Base-by-base conservation (phyloP, 345 rosid genomes). In the Barbarea vulgaris region DNA sequence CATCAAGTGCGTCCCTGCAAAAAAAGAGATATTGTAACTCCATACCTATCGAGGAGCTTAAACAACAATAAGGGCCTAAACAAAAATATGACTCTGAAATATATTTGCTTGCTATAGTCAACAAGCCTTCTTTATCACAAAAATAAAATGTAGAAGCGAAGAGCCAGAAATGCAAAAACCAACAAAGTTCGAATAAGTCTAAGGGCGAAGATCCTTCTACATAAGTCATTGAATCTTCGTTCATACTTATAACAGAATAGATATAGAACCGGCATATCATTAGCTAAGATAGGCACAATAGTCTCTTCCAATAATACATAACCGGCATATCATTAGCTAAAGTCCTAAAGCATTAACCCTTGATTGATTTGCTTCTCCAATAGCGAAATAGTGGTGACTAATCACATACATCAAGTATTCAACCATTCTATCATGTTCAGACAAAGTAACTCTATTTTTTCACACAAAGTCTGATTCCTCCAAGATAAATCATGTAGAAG, bases 1-100 rank as follows among this genome's bases (percentile, higher is more conserved):
- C 93, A 89, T 95, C 99, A 70, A 92, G 96, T 25, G 99, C 99
- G 62, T 95, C 99, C 70, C 98, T 95, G 88, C 48, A 36, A 53
- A 22, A 78, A 85, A 5, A 68, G 17, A 1, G 9, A 52, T 25
- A 39, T 30, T 47, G 74, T 50, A 47, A 67, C 46, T 5, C 9
- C 33, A 34, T 34, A 36, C 48, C 61, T 14, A 37, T 6, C 13
- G 56, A 42, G 21, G 30, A 27, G 19, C 58, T 71, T 71, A 34
- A 31, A 42, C 64, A 73, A 17, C 39, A n/a, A 24, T 27, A 61
- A 60, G 59, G 18, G 77, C 44, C 42, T 36, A 31, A 42, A 58
- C 25, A 24, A 37, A 28, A 34, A 61, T 7, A 61, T 7, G 64
- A 39, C 5, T 24, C 50, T 36, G 31, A 31, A 31, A 67, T 7